Base-by-base conservation (phyloP, 768 basidiomycete genomes). In the Xanthoconium purpureum region DNA sequence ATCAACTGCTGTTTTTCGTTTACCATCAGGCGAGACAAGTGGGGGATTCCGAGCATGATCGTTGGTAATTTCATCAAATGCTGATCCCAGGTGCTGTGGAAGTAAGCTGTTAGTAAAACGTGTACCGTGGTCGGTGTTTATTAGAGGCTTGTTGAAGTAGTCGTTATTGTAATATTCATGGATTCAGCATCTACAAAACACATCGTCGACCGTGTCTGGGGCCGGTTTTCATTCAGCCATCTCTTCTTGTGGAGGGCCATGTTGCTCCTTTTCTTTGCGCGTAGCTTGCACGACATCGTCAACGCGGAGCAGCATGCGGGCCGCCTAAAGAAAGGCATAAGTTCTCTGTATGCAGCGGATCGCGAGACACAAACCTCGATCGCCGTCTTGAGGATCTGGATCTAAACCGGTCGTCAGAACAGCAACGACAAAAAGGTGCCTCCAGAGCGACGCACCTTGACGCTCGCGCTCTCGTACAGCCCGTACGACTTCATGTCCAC, bases 321-420 rank as follows among this genome's bases (percentile, higher is more conserved):
- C 89, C 49, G 91, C 92, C 86, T 89, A 37, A 49, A 18, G 38
- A 35, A 10, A 29, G n/a, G 29, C 0, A 39, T 60, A 6, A 58
- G 52, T 20, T 15, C 6, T 45, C 18, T 8, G 33, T 45, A n/a
- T 24, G 12, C 33, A 8, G 18, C 44, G 55, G 39, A 14, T 44
- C n/a, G 28, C 1, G 3, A 0, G 10, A 30, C 35, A 40, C 71
- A 55, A 52, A 86, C 88, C 83, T 99, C 94, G 65, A 98, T 88
- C 17, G 97, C 95, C 9, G 95, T 99, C 81, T 98, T 98, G 68
- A 96, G 76, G 10, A 87, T 98, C 79, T 98, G 96, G 36, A 96
- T 88, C 89, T 88, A 60, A 2, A 28, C n/a, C 2, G 0, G 24
- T 11, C 0, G 18, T 62, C 24, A 55, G 47, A n/a, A 44, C 37